phyloP scores from a whole-genome alignment of 1,284 basidiomycete genomes.

The Rhodotorula sp. region DNA sequence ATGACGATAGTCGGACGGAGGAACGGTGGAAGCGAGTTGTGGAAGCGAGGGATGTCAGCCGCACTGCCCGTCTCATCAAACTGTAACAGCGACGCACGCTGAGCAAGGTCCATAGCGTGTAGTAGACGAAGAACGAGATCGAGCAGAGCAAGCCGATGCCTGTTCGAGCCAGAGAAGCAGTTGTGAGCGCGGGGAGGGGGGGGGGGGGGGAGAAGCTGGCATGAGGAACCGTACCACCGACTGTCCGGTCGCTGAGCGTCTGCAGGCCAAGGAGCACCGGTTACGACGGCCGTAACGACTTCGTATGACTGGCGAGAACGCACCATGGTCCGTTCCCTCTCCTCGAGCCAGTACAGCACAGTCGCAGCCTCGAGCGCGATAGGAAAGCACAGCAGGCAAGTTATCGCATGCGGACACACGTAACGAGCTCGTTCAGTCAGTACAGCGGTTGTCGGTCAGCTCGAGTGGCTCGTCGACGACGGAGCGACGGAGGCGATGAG shows the following conservation, averaged over 20 bases:
- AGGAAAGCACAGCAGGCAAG: too few relatives aligned
- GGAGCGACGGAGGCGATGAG: too few relatives aligned
- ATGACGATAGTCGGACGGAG: too few relatives aligned
- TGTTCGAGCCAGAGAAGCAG: background rate
- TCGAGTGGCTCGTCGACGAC: too few relatives aligned
- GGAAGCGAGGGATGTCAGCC: background rate
- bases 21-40: background rate
- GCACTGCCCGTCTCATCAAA: background rate
- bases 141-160: background rate
- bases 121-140: background rate
- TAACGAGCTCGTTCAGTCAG: too few relatives aligned
- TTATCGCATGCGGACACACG: too few relatives aligned
- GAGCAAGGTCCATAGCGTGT: constrained; percentile 1
- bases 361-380: too few relatives aligned
- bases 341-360: too few relatives aligned
- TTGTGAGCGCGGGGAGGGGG: background rate
- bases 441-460: too few relatives aligned
- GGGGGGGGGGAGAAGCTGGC: background rate
- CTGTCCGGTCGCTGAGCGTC: constrained; percentile 5
- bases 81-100: background rate
- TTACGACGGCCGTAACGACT: background rate
- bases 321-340: too few relatives aligned
- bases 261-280: background rate
- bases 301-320: background rate
- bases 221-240: background rate